These are phyloP conservation scores for Boletus tylopilopsis DNA, from an alignment of 768 basidiomycete genomes.

Conservation along the genomic window DNA sequence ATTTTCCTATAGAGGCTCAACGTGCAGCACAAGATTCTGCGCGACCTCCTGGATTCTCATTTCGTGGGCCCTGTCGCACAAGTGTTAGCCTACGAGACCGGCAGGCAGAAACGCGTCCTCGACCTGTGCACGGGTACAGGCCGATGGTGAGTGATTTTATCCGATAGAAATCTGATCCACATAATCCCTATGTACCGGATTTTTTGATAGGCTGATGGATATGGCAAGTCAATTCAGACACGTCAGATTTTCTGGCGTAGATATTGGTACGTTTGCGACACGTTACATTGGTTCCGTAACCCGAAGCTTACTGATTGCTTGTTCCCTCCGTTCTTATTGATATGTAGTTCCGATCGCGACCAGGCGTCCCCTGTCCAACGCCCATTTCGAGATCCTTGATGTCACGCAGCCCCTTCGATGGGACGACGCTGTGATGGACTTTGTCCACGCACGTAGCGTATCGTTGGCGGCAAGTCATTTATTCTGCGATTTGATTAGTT, in stretches of 20 bases:
- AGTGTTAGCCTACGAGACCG: constrained; percentile 40
- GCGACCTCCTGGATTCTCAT: constrained; percentile 49
- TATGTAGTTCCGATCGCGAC: constrained; percentile 67
- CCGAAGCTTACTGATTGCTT: constrained; percentile 10
- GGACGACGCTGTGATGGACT: constrained; percentile 52
- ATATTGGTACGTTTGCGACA: constrained; percentile 57
- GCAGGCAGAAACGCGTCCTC: constrained; percentile 50
- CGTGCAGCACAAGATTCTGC: constrained; percentile 46
- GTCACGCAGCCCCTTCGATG: constrained; percentile 52
- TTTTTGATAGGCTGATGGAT: constrained; percentile 59
- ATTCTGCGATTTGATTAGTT: constrained; percentile 1
- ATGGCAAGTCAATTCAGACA: constrained; percentile 66
- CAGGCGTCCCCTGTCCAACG: constrained; percentile 55
- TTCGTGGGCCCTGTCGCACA: constrained; percentile 59
- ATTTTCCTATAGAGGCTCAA: constrained; percentile 45
- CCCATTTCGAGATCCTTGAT: constrained; percentile 64
- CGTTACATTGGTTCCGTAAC: constrained; percentile 10
- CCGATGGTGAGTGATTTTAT: constrained; percentile 49
- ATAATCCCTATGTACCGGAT: constrained; percentile 12
- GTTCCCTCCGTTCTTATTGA: constrained; percentile 4
- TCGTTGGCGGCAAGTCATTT: constrained; percentile 53
- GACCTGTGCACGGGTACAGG: constrained; percentile 80
- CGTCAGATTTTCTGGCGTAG: constrained; percentile 65
- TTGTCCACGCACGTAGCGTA: constrained; percentile 62
- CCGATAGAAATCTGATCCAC: constrained; percentile 14